Base-by-base conservation (phyloP, 225 moss, liverwort and hornwort genomes). In the Straminergon stramineum region DNA sequence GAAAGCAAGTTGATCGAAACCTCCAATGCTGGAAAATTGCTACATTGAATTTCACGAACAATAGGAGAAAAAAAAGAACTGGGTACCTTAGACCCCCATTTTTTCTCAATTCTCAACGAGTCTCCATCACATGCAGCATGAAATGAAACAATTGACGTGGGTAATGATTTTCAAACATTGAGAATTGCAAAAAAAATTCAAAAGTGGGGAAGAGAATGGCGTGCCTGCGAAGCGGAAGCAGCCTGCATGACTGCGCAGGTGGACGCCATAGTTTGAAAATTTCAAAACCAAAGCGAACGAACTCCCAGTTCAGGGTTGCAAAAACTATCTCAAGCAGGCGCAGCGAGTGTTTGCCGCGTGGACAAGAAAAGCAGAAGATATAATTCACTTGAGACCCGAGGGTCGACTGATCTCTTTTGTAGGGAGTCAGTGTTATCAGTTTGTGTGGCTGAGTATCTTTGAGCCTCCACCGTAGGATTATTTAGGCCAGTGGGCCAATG, bases 241-340 rank as follows among this genome's bases (percentile, higher is more conserved):
- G 90, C 87, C 82, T 86, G 89, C 94, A 93, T 91, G 63, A 86
- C 87, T 73, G 90, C 80, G 74, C 87, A 76, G 76, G 83, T 89
- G 79, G 82, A 79, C 31, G 92, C 92, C 93, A 92, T 93, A 35
- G 79, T 26, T 35, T 22, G 28, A 51, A 79, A 84, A 56, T 56
- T 61, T 30, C 75, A 45, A 56, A 79, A 65, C 27, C 30, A 35
- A 52, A 52, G 35, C 68, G 32, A 71, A 56, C 23, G 16, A 35
- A 48, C 10, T 41, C 27, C 26, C 21, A 26, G 10, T 35, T 31
- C 26, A 22, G 39, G 22, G 22, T 60, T 35, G 61, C 60, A 22
- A 45, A 16, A 41, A 63, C 34, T 32, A 55, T 55, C n/a, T 26
- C 83, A 17, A 24, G 34, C 75, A 63, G 17, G 53, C 62, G 58